Evolutionary conservation across 257 asterid genomes (phyloP).

Genomic region (Gynochthodes officinalis): DNA sequence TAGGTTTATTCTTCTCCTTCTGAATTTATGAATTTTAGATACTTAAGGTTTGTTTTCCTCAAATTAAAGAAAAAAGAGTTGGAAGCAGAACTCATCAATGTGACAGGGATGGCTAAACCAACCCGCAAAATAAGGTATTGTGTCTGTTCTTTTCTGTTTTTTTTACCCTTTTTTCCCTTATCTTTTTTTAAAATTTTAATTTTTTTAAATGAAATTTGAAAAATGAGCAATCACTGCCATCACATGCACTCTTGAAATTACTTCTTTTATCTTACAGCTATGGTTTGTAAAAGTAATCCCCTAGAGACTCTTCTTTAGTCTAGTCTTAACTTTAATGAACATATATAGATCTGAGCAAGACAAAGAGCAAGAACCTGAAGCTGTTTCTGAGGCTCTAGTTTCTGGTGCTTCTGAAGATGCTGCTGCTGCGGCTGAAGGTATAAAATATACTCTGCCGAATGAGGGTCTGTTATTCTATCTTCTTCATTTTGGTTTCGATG

Average conservation of each 20-base stretch:
- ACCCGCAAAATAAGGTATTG: conserved; percentile 87
- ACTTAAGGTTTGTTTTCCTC: conserved; percentile 21
- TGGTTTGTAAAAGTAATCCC: not conserved
- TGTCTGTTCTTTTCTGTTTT: too few relatives aligned
- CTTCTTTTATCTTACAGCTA: not conserved
- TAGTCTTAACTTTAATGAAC: conserved; percentile 9
- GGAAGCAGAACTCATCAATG: conserved; percentile 95
- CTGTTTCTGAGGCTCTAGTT: conserved; percentile 50
- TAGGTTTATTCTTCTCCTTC: not conserved
- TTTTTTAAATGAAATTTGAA: not conserved
- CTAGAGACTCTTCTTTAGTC: not conserved
- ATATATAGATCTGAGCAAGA: conserved; percentile 90
- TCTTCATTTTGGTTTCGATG: not conserved
- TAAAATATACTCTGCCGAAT: conserved; percentile 20
- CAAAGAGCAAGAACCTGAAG: conserved; percentile 90
- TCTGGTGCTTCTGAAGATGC: conserved; percentile 77
- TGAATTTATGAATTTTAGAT: not conserved
- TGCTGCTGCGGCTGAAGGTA: conserved; percentile 60
- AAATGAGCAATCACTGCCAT: not conserved
- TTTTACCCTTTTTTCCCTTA: too few relatives aligned
- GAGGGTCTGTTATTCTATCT: not conserved
- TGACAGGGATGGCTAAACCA: conserved; percentile 78
- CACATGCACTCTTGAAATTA: not conserved
- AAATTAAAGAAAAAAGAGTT: conserved; percentile 84
- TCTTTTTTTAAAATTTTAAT: too few relatives aligned